Evolutionary conservation across 768 basidiomycete species (phyloP).

Genomic region (Amanita inopinata): DNA sequence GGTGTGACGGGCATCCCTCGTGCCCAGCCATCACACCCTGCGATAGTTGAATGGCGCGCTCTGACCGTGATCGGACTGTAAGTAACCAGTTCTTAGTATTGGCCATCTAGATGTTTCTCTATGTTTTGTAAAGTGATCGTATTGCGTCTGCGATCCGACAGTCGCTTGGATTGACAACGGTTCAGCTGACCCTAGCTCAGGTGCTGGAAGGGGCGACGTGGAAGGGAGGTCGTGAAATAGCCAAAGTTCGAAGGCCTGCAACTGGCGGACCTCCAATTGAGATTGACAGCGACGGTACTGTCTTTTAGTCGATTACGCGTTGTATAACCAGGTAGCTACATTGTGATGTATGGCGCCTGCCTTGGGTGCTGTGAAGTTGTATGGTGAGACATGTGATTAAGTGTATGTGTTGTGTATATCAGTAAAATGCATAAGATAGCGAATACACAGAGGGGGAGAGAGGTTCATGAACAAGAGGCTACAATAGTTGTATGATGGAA

Average conservation of each 20-base stretch:
- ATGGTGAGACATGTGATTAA: constrained; percentile 2
- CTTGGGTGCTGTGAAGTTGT: background rate
- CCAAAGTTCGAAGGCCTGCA: constrained; percentile 60
- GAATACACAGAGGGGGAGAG: constrained; percentile 1
- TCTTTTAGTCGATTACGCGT: constrained; percentile 38
- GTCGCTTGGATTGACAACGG: constrained; percentile 38
- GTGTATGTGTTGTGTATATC: background rate
- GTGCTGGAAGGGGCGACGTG: constrained; percentile 92
- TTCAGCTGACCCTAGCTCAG: constrained; percentile 69
- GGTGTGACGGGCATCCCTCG: constrained; percentile 45
- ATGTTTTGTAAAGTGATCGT: constrained; percentile 50
- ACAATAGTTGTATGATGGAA: too few relatives aligned
- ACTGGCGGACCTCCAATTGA: constrained; percentile 82
- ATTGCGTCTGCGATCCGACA: constrained; percentile 61
- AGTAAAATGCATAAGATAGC: constrained; percentile 3
- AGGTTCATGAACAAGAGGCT: background rate
- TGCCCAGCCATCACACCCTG: constrained; percentile 70
- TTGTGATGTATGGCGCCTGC: background rate
- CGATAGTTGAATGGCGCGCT: constrained; percentile 93
- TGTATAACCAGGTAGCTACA: background rate
- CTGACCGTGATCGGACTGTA: constrained; percentile 91
- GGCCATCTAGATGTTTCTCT: constrained; percentile 1
- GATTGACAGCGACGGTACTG: constrained; percentile 77
- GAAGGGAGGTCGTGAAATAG: constrained; percentile 94
- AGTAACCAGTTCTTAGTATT: constrained; percentile 19